Percentiles rank a stretch among this genome's conserved stretches.
Conservation (phyloP, 768 basidiomycete species). For the Calocybe indica region DNA sequence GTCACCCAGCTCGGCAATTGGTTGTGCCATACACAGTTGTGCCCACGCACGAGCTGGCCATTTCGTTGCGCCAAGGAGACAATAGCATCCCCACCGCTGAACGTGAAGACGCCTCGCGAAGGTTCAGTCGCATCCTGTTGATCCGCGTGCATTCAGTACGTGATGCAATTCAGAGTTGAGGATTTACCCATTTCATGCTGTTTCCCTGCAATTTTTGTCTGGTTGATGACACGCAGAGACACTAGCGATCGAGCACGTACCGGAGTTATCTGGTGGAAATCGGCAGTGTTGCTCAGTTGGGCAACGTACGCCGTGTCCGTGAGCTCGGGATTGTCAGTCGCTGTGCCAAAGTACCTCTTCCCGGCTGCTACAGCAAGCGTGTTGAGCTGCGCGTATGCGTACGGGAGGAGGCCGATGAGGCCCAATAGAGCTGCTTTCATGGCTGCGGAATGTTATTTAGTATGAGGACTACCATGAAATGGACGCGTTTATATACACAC, state of each 20-base stretch:
- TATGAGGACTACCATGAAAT: too few species aligned
- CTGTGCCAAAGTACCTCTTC: conserved; percentile 43
- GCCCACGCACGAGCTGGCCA: conserved; percentile 41
- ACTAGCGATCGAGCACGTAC: too few species aligned
- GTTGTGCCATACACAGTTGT: conserved; percentile 46
- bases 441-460: too few species aligned
- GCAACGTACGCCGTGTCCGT: conserved; percentile 34
- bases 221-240: too few species aligned
- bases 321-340: conserved; percentile 42
- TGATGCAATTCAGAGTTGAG: neutral
- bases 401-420: too few species aligned
- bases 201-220: conserved; percentile 21
- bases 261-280: conserved; percentile 43
- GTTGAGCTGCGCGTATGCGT: conserved; percentile 20
- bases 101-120: conserved; percentile 38
- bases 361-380: conserved; percentile 42
- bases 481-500: too few species aligned
- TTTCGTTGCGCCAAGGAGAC: conserved; percentile 37
- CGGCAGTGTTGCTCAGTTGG: conserved; percentile 28
- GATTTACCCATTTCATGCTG: conserved; percentile 51
- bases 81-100: conserved; percentile 36
- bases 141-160: too few species aligned
- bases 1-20: conserved; percentile 50
- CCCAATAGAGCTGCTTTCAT: too few species aligned
- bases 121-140: conserved; percentile 48